Base-by-base conservation (phyloP, 2,329 filamentous ascomycete genomes). In the Dryadomyces quercivorus region DNA sequence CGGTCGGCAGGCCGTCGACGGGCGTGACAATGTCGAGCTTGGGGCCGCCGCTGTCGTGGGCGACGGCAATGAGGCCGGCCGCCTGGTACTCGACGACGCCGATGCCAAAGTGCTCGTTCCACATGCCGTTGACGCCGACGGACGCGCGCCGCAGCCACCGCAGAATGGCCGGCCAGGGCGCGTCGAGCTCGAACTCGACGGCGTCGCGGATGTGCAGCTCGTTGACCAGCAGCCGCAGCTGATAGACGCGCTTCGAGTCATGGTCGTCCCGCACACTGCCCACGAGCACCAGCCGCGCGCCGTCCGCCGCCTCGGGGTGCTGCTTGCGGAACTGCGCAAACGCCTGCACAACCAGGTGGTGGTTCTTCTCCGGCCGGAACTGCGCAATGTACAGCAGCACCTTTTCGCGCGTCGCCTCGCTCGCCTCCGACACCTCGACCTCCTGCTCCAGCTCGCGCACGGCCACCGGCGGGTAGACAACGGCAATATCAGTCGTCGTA, bases 41-140 rank as follows among this genome's bases (percentile, higher is more conserved):
- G 2, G 93, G 93, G 0, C 93, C 93, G 9, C 92, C 93, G 51
- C 87, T 93, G 68, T 96, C 77, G 63, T 98, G 93, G 9, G 97
- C 93, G 0, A 98, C 91, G 5, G 86, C 84, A 55, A 98, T 90
- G 56, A 98, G 74, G 1, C 93, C 93, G 0, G 93, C 93, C 4
- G 93, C 93, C 66, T 97, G 91, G 66, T 97, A 98, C 73, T 98
- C 93, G 44, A 98, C 93, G 16, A 97, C 91, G 1, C 93, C 93
- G 56, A 98, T 98, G 21, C 93, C 93, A 66, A 98, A 98, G 69
- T 98, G 93, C 72, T 98, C 93, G 67, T 96, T 97, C 92, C 93
- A 98, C 93, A 98, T 98, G 64, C 87, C 89, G 63, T 98, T 98
- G 34, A 95, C 90, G 51, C 93, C 93, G 1, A 98, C 80, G 18